Conservation (phyloP, 495 filamentous ascomycete species). For the Xylaria castorea region DNA sequence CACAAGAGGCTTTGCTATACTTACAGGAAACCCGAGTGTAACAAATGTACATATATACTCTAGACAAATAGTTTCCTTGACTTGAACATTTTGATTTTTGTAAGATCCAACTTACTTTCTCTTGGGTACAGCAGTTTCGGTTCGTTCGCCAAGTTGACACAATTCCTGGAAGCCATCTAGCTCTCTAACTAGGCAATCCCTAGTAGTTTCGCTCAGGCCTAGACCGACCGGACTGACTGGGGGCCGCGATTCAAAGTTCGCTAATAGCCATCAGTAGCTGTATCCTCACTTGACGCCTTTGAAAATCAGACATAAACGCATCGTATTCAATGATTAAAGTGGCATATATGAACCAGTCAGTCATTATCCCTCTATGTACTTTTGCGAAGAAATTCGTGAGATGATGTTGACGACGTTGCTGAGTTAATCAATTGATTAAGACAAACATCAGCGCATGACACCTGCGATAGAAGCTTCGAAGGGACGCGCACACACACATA, state of each 20-base stretch:
- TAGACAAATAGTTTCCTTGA: conserved; percentile 41
- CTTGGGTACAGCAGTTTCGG: background rate
- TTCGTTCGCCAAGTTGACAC: background rate
- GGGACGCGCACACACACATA: background rate
- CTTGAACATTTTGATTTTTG: conserved; percentile 28
- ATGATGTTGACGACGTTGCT: background rate
- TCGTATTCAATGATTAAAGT: background rate
- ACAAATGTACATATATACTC: conserved; percentile 52
- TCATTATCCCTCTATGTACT: background rate
- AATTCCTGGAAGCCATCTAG: background rate
- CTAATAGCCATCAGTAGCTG: background rate
- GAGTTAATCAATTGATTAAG: background rate
- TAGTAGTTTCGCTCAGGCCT: background rate
- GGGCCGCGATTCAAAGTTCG: background rate
- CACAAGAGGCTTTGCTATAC: conserved; percentile 25
- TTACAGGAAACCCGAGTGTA: conserved; percentile 22
- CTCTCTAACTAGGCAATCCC: background rate
- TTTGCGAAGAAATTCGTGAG: background rate
- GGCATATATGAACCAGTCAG: background rate
- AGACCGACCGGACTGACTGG: background rate
- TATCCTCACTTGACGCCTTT: background rate
- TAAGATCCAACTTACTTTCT: background rate
- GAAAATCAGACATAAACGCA: background rate
- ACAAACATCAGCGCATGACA: background rate
- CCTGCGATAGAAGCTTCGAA: background rate